These are phyloP conservation scores for Elaeagnus macrophylla DNA, from an alignment of 306 rosid species.

Conservation along the genomic window DNA sequence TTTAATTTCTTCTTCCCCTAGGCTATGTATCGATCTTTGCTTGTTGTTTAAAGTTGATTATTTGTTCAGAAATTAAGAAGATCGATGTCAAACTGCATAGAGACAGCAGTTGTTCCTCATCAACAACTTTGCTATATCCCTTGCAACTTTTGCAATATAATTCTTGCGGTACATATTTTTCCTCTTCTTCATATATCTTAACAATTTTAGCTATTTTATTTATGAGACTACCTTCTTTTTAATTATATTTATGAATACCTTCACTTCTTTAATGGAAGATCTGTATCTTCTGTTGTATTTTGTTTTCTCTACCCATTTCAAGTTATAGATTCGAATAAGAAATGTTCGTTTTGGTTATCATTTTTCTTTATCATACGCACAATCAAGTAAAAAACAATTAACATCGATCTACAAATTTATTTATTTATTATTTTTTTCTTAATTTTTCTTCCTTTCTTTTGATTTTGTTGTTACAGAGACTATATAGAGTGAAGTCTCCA, in stretches of 20 bases:
- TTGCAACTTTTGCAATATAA: slow-evolving; percentile 96
- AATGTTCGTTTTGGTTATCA: too few relatives aligned
- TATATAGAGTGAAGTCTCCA: slow-evolving; percentile 56
- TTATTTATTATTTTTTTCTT: not conserved
- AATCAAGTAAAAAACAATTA: too few relatives aligned
- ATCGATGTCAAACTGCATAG: slow-evolving; percentile 67
- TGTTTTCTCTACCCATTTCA: too few relatives aligned
- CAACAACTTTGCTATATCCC: slow-evolving; percentile 98
- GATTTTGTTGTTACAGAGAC: too few relatives aligned
- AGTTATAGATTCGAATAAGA: too few relatives aligned
- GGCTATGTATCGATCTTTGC: too few relatives aligned
- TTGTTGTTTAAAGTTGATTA: slow-evolving; percentile 3
- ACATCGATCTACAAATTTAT: too few relatives aligned
- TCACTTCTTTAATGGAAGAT: slow-evolving; percentile 1
- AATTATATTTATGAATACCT: too few relatives aligned
- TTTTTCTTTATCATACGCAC: too few relatives aligned
- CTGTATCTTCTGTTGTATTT: too few relatives aligned
- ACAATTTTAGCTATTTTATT: not conserved
- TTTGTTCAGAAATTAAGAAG: slow-evolving; percentile 8
- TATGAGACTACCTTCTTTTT: too few relatives aligned
- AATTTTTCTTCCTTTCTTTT: slow-evolving; percentile 4
- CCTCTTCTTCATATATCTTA: not conserved
- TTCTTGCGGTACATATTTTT: slow-evolving; percentile 65
- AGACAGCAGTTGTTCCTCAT: slow-evolving; percentile 49
- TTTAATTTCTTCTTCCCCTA: too few relatives aligned